A percentile compares a stretch with the other conserved stretches of the same genome.
These are phyloP conservation scores for Aspergillus phoenicis DNA, from an alignment of 2,329 filamentous ascomycete species.

Conservation along the genomic window DNA sequence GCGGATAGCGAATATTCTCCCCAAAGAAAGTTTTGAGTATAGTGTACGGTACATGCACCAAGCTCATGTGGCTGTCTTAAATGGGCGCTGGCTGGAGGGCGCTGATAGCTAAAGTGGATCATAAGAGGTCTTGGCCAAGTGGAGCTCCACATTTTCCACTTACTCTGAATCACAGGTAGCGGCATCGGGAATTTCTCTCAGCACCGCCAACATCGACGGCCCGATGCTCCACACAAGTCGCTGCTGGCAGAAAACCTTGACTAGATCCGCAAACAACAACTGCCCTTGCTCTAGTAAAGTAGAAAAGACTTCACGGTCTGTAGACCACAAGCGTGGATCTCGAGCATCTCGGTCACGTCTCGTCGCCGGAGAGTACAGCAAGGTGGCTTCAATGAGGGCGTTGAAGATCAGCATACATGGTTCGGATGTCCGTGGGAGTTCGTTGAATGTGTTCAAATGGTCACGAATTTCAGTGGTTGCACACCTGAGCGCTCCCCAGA, in stretches of 20 bases:
- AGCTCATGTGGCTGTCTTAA: no score
- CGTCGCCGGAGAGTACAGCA: background rate
- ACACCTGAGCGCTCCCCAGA: conserved; percentile 35
- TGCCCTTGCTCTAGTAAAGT: background rate
- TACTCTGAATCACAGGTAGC: background rate
- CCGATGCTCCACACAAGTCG: conserved; percentile 6
- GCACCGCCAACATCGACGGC: background rate
- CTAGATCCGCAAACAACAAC: background rate
- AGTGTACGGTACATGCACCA: no score
- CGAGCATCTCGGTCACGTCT: background rate
- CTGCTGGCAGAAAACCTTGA: background rate
- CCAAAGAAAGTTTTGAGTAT: no score
- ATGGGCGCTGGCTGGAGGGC: no score
- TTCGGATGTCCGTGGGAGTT: conserved; percentile 24
- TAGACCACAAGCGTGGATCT: background rate
- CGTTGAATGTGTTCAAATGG: conserved; percentile 19
- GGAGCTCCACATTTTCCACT: background rate
- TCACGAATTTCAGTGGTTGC: conserved; percentile 29
- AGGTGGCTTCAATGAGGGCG: conserved; percentile 25
- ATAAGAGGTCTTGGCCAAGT: no score
- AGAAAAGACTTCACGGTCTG: background rate
- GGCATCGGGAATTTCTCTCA: background rate
- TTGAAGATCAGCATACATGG: conserved; percentile 30
- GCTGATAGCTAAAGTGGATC: no score
- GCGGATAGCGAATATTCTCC: no score